These are phyloP conservation scores for Termitomyces heimii DNA, from an alignment of 768 basidiomycete species.

Conservation along the genomic window DNA sequence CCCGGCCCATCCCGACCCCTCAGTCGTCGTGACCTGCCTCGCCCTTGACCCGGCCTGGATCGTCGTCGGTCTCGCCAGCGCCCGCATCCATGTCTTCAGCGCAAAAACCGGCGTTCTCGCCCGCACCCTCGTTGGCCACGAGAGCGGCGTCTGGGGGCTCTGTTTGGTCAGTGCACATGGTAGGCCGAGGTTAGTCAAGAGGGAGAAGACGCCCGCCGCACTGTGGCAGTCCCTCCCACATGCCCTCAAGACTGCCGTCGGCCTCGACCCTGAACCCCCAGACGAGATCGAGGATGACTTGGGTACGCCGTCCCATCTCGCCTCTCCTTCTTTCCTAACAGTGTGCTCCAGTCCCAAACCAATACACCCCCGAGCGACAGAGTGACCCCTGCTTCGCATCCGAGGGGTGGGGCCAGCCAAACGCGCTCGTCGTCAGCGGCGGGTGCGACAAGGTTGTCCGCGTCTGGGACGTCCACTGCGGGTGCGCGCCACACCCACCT, in stretches of 20 bases:
- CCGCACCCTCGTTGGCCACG: conserved; percentile 29
- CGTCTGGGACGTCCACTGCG: conserved; percentile 87
- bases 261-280: conserved; percentile 26
- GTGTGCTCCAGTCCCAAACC: background rate
- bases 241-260: conserved; percentile 44
- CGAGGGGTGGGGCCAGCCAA: conserved; percentile 86
- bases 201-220: background rate
- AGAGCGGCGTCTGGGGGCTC: conserved; percentile 8
- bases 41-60: conserved; percentile 82
- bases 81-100: conserved; percentile 81
- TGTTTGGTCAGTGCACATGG: conserved; percentile 6
- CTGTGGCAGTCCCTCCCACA: conserved; percentile 26
- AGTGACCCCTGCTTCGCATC: conserved; percentile 61
- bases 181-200: background rate
- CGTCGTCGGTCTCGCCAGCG: conserved; percentile 84
- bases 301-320: background rate
- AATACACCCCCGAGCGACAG: conserved; percentile 24
- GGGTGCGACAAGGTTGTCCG: conserved; percentile 90
- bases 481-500: conserved; percentile 42
- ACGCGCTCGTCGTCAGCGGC: conserved; percentile 80
- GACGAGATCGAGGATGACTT: background rate
- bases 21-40: conserved; percentile 80
- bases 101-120: conserved; percentile 72
- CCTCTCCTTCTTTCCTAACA: too few relatives aligned
- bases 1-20: conserved; percentile 19